A percentile compares a stretch with the other conserved stretches of the same genome.
These are phyloP conservation scores for Leucaena leucocephala DNA, from an alignment of 306 rosid genomes.

Conservation along the genomic window DNA sequence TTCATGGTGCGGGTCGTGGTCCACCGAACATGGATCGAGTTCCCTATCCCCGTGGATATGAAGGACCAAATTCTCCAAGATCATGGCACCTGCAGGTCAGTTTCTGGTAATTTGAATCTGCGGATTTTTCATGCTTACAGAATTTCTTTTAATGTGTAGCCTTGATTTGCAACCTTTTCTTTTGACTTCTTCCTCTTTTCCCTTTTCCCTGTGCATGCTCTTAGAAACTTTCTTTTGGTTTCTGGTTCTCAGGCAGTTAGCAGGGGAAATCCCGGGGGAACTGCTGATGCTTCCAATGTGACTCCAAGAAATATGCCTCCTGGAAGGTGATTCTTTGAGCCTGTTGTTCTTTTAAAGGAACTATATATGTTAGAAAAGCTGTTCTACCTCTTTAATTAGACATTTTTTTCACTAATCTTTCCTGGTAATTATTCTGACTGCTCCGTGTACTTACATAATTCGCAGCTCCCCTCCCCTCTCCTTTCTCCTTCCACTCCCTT, in stretches of 20 bases:
- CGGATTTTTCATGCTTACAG: slow-evolving; percentile 4
- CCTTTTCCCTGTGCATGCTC: slow-evolving; percentile 14
- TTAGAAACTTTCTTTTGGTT: slow-evolving; percentile 16
- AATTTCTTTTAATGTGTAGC: neutral
- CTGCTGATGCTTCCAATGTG: slow-evolving; percentile 55
- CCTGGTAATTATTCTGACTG: neutral
- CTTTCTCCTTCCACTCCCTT: neutral
- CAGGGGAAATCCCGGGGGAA: slow-evolving; percentile 58
- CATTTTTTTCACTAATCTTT: neutral
- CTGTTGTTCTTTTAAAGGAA: neutral
- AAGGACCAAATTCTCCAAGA: slow-evolving; percentile 75
- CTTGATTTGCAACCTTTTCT: neutral
- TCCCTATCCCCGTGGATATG: slow-evolving; percentile 72
- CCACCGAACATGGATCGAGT: slow-evolving; percentile 67
- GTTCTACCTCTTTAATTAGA: slow-evolving; percentile 2
- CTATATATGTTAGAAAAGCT: slow-evolving; percentile 4
- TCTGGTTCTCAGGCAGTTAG: slow-evolving; percentile 57
- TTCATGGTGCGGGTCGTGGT: slow-evolving; percentile 57
- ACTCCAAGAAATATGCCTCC: slow-evolving; percentile 57
- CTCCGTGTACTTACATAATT: neutral
- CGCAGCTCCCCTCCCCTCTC: neutral
- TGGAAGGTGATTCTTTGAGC: slow-evolving; percentile 52
- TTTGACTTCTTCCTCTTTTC: neutral
- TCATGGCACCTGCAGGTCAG: slow-evolving; percentile 70
- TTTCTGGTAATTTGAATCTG: slow-evolving; percentile 27